phyloP scores from a whole-genome alignment of 352 stramenopile genomes.

The Phytophthora fragariaefolia region DNA sequence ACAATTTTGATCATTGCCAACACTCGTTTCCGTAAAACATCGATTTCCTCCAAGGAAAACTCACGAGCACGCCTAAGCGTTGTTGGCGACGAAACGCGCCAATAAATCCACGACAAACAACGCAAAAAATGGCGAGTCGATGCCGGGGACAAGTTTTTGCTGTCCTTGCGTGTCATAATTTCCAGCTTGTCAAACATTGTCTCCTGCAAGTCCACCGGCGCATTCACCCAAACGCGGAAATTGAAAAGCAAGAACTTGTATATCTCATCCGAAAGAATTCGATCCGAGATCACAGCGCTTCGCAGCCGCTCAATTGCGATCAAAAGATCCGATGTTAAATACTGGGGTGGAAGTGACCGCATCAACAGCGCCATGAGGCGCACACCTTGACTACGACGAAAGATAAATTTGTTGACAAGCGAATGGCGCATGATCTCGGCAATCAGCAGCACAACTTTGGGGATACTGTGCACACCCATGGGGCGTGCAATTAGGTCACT shows the following conservation, averaged over 20 bases:
- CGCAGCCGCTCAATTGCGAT: slow-evolving; percentile 76
- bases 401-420: slow-evolving; percentile 89
- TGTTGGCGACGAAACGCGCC: slow-evolving; percentile 50
- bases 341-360: slow-evolving; percentile 66
- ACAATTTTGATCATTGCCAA: slow-evolving; percentile 83
- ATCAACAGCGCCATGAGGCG: slow-evolving; percentile 73
- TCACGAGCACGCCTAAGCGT: slow-evolving; percentile 58
- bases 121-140: slow-evolving; percentile 84
- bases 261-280: slow-evolving; percentile 80
- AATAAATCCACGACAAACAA: slow-evolving; percentile 89
- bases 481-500: slow-evolving; percentile 75
- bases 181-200: slow-evolving; percentile 86
- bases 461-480: slow-evolving; percentile 69
- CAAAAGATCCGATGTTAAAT: slow-evolving; percentile 73
- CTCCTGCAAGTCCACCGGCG: slow-evolving; percentile 68
- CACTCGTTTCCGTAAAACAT: slow-evolving; percentile 66
- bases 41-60: slow-evolving; percentile 65
- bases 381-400: slow-evolving; percentile 78
- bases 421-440: slow-evolving; percentile 89
- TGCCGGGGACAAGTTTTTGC: slow-evolving; percentile 67
- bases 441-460: slow-evolving; percentile 79
- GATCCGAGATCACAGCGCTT: slow-evolving; percentile 81
- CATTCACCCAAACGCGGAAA: slow-evolving; percentile 87
- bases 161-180: slow-evolving; percentile 77
- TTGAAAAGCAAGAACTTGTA: slow-evolving; percentile 89